Conservation (phyloP, 352 stramenopile species). For the Phytopythium boreale region DNA sequence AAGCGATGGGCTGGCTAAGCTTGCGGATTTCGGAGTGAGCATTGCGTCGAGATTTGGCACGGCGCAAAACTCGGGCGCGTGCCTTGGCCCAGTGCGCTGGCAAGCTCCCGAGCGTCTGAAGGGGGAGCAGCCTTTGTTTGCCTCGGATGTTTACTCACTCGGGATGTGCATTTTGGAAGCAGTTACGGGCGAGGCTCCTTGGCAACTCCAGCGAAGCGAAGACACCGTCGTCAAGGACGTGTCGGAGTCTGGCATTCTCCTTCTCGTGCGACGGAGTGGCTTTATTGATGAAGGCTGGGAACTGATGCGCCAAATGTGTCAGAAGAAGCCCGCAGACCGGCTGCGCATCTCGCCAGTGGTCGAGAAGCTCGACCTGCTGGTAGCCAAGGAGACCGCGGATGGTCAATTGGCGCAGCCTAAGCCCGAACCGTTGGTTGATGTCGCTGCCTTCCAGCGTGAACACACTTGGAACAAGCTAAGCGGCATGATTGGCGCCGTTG, state of each 20-base stretch:
- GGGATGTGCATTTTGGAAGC: slow-evolving; percentile 37
- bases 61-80: too few relatives aligned
- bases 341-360: slow-evolving; percentile 7
- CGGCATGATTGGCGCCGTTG: too few relatives aligned
- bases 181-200: slow-evolving; percentile 21
- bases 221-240: background rate
- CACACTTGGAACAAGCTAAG: too few relatives aligned
- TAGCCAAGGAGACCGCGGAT: background rate
- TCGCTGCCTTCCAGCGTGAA: background rate
- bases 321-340: background rate
- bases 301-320: slow-evolving; percentile 36
- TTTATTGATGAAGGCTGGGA: background rate
- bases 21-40: slow-evolving; percentile 23
- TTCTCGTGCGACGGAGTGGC: background rate
- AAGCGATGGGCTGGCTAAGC: slow-evolving; percentile 14
- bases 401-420: background rate
- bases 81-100: slow-evolving; percentile 12
- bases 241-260: background rate
- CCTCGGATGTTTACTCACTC: slow-evolving; percentile 36
- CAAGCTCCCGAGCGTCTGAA: slow-evolving; percentile 23
- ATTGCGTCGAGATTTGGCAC: background rate
- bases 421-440: background rate
- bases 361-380: background rate
- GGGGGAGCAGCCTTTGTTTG: slow-evolving; percentile 10
- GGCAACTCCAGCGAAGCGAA: slow-evolving; percentile 20